Evolutionary conservation across 441 rosid species (phyloP), one percentile per base, ranked within the genome.

Genomic region (Adansonia madagascariensis): DNA sequence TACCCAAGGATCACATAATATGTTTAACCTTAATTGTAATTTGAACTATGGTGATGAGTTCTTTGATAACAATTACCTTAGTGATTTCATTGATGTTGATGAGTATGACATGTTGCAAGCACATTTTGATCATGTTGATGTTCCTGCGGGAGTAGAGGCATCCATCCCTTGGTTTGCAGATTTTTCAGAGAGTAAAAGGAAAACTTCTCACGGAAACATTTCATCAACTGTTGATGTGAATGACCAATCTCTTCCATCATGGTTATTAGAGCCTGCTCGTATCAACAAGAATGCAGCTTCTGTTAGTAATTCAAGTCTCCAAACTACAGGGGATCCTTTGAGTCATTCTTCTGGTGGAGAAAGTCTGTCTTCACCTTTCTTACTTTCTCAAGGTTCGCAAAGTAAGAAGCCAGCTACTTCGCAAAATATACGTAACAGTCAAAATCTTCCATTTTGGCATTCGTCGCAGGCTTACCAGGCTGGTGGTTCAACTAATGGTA

Each of bases 91-190:
- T 67, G 84, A 83, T 70, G 75, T 77, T 75, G 92, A 89, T 63
- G 80, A 84, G 2, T 88, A 86, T 74, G 82, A 82, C 76, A 62
- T 56, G 79, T 83, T 88, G 76, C 98, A 93, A 89, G 85, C 89
- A 12, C 85, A 88, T 80, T 91, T 89, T 35, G 95, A 93, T 83
- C 74, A 74, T 65, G 87, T 86, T 76, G 87, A 90, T 78, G 71
- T 93, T 72, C 96, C 97, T 73, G 76, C 98, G 80, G 98, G 89
- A 46, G 94, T 93, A 69, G 97, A 95, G 86, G 91, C 87, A 22
- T 43, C 93, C 1, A 73, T 95, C 73, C 93, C 94, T 17, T 87
- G 89, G 90, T 86, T 91, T 73, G 67, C 85, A 2, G 78, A 77
- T 79, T 82, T 84, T 44, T 14, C 72, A 71, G 77, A 78, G n/a